Evolutionary conservation across 805 yeast species (phyloP).

Genomic region (Alloascoidea africana): DNA sequence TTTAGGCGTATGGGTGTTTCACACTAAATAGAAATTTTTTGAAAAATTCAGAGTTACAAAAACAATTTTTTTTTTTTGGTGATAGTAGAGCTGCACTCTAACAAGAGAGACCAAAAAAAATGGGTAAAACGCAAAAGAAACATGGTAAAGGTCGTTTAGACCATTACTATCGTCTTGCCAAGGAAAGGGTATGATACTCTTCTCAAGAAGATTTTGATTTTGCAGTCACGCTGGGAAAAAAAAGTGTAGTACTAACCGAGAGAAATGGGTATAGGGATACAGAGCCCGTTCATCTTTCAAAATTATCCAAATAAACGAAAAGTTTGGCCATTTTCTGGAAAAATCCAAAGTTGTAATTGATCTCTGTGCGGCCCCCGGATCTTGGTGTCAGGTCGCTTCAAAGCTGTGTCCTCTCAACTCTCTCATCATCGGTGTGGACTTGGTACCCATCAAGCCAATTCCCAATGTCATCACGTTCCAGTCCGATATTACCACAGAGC

Average conservation of each 20-base stretch:
- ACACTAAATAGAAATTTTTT: too few relatives aligned
- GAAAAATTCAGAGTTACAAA: too few relatives aligned
- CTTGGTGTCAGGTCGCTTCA: slow-evolving; percentile 99
- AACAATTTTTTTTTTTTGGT: too few relatives aligned
- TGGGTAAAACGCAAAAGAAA: slow-evolving; percentile 92
- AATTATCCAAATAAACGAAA: slow-evolving; percentile 87
- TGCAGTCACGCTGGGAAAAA: not conserved
- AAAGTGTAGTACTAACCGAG: not conserved
- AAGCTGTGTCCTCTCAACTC: slow-evolving; percentile 87
- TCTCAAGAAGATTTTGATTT: too few relatives aligned
- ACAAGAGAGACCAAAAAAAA: too few relatives aligned
- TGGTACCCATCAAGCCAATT: slow-evolving; percentile 92
- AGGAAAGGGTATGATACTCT: slow-evolving; percentile 67
- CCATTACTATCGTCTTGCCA: slow-evolving; percentile 89
- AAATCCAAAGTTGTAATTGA: slow-evolving; percentile 93
- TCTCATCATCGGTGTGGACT: slow-evolving; percentile 94
- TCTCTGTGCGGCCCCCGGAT: slow-evolving; percentile 98
- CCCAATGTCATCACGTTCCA: slow-evolving; percentile 92
- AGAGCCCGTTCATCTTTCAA: slow-evolving; percentile 98
- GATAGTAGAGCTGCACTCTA: too few relatives aligned
- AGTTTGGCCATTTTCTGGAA: slow-evolving; percentile 89
- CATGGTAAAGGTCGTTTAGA: slow-evolving; percentile 98
- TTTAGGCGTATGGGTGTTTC: too few relatives aligned
- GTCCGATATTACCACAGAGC: slow-evolving; percentile 95
- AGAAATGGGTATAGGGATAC: slow-evolving; percentile 40